Conservation (phyloP, 305 asterid genomes). For the Fraxinus velutina region DNA sequence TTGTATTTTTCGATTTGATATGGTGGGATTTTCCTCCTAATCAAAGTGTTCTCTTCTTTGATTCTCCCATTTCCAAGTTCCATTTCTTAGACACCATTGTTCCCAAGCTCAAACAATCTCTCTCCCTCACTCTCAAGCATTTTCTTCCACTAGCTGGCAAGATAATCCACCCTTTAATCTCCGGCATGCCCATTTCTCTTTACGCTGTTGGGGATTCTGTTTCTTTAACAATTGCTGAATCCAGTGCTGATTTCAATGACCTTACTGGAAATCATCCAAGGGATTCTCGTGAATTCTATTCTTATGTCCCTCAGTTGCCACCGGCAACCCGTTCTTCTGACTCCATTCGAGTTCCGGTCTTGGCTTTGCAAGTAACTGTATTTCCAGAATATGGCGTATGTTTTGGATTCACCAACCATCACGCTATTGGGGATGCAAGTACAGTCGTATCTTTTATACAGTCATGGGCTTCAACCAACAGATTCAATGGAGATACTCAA, state of each 20-base stretch:
- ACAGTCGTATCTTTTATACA: conserved; percentile 19
- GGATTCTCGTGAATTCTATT: conserved; percentile 19
- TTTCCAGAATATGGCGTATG: conserved; percentile 27
- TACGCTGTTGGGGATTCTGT: conserved; percentile 25
- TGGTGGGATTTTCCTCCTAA: conserved; percentile 20
- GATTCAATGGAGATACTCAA: conserved; percentile 19
- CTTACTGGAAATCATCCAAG: conserved; percentile 24
- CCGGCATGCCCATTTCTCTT: conserved; percentile 14
- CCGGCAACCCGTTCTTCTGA: not conserved
- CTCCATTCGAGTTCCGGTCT: conserved; percentile 7
- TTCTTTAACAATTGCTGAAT: conserved; percentile 23
- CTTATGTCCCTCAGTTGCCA: conserved; percentile 20
- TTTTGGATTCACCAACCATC: conserved; percentile 26
- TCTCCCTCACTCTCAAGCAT: conserved; percentile 23
- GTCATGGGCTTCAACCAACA: conserved; percentile 31
- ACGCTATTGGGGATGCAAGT: conserved; percentile 32
- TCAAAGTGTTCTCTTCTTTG: conserved; percentile 29
- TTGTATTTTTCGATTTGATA: conserved; percentile 29
- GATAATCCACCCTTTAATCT: conserved; percentile 2
- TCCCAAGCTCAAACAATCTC: conserved; percentile 28
- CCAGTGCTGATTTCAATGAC: conserved; percentile 23
- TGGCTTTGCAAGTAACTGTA: conserved; percentile 30
- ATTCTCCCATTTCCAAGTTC: conserved; percentile 19
- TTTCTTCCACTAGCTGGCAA: conserved; percentile 28
- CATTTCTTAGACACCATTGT: conserved; percentile 24